Evolutionary conservation across 345 rosid species (phyloP), one percentile per base, ranked within the genome.

Genomic region (Diplotaxis tenuifolia): DNA sequence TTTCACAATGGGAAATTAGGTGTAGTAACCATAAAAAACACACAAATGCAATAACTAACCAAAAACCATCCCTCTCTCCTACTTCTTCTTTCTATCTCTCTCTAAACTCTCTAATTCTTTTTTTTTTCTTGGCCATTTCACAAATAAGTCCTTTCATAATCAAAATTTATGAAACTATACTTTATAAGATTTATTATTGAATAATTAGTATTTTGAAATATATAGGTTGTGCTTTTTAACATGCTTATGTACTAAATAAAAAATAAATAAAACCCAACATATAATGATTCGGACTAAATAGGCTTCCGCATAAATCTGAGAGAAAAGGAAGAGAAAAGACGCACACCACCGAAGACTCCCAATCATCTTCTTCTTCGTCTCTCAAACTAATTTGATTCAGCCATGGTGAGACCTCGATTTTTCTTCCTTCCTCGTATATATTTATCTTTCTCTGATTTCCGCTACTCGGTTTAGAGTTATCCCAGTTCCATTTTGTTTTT

Each of bases 351-450:
- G 52, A 70, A 70, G 75, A 47, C 54, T 47, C 54, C 54, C 50
- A 4, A 10, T 47, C 79, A 68, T 29, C 38, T 40, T 7, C 75
- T 31, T 47, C 71, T 47, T 76, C 75, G 22, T 50, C 50, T 45
- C 19, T 15, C 3, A 45, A 47, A 25, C 57, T 40, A 55, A 25
- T 64, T 40, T 38, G 74, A 32, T 45, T 68, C 71, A 47, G 50
- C 82, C 67, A 78, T 73, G 82, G 78, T 78, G 68, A 78, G 78
- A 45, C 18, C 78, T 78, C 62, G 11, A 6, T 45, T 45, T n/a
- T 16, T 4, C 25, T 14, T n/a, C n/a, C 18, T 42, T 14, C 49
- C 15, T 40, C 47, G 47, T 40, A 11, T 40, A 12, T 40, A 40
- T 40, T n/a, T n/a, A n/a, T n/a, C 15, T n/a, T 5, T 14, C 49